A percentile compares a stretch with the other conserved stretches of the same genome.
These are phyloP conservation scores for Colletotrichum sp. DNA, from an alignment of 2,329 filamentous ascomycete species.

Conservation along the genomic window DNA sequence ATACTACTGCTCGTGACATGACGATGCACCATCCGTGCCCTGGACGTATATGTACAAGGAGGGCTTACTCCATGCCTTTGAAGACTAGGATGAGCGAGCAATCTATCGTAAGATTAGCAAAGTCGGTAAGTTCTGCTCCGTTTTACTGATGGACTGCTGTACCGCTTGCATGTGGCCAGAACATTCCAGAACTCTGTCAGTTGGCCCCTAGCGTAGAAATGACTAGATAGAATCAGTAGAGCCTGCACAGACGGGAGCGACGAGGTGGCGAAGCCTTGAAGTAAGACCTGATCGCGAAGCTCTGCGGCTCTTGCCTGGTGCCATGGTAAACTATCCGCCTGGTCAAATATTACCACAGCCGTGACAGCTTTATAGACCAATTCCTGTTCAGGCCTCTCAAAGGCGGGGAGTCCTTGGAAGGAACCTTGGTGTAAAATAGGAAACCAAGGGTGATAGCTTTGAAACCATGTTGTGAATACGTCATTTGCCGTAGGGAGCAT, in stretches of 20 bases:
- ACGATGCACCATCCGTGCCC: accelerated
- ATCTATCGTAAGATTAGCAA: background rate
- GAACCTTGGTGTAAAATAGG: background rate
- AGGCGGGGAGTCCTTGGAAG: background rate
- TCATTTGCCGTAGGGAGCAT: accelerated
- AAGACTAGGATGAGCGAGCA: background rate
- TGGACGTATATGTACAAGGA: background rate
- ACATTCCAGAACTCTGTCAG: background rate
- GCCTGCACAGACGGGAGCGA: background rate
- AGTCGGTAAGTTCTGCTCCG: background rate
- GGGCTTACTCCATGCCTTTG: background rate
- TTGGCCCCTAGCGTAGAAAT: accelerated
- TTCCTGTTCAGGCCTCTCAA: background rate
- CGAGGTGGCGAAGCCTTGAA: accelerated
- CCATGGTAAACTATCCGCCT: background rate
- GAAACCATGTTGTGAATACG: accelerated
- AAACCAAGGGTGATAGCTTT: background rate
- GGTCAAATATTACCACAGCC: accelerated
- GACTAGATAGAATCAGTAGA: background rate
- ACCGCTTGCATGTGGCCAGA: accelerated
- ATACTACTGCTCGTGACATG: accelerated
- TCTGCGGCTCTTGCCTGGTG: background rate
- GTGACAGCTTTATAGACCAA: background rate
- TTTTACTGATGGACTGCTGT: background rate
- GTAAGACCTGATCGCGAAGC: background rate